Conservation (phyloP, 2,329 filamentous ascomycete species). For the Colletotrichum tofieldiae region DNA sequence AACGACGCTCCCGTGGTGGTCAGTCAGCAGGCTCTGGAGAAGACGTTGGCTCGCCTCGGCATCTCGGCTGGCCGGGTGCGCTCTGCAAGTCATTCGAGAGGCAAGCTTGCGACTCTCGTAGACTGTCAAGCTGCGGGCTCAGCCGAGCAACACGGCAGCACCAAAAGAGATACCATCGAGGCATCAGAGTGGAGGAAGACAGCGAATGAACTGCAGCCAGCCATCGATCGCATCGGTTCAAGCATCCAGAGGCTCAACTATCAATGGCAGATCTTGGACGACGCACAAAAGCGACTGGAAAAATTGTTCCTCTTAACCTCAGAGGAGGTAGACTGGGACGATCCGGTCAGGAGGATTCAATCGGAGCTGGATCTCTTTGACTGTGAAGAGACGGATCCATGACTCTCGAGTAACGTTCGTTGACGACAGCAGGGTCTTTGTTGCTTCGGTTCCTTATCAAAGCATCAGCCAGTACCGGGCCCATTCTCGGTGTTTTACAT, state of each 20-base stretch:
- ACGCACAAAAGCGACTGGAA: background rate
- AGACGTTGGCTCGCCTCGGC: background rate
- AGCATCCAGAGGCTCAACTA: background rate
- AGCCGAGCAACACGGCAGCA: background rate
- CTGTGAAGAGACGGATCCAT: background rate
- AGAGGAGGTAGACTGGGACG: background rate
- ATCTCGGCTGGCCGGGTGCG: background rate
- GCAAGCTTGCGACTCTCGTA: background rate
- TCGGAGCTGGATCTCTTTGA: conserved; percentile 10
- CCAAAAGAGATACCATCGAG: rapidly evolving
- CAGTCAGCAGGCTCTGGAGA: background rate
- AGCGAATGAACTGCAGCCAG: background rate
- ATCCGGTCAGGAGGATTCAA: background rate
- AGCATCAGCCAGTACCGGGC: background rate
- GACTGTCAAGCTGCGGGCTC: background rate
- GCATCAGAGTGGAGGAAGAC: background rate
- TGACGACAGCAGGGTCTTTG: too few species aligned
- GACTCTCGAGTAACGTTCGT: background rate
- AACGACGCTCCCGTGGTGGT: background rate
- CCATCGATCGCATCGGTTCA: background rate
- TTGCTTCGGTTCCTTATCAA: background rate
- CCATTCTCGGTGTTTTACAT: too few species aligned
- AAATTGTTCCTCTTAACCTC: background rate
- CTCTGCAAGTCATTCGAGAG: background rate
- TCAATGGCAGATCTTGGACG: background rate